Percentiles rank a stretch among this genome's conserved stretches.
These are phyloP conservation scores for Lagerstroemia speciosa DNA, from an alignment of 345 rosid species.

Conservation along the genomic window DNA sequence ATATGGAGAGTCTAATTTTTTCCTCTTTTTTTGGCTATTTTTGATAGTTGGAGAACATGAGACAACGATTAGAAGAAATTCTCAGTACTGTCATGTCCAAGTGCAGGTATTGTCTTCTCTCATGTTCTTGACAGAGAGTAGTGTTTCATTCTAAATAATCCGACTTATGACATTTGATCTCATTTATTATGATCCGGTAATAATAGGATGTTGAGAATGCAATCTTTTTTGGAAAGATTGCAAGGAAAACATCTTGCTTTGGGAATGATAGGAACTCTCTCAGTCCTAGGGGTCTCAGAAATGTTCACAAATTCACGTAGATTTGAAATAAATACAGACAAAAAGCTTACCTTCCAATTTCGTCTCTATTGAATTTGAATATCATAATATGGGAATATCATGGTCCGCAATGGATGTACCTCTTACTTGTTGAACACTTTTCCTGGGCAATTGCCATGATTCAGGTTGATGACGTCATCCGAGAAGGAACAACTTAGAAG, in stretches of 20 bases:
- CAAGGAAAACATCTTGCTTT: not conserved
- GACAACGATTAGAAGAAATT: slow-evolving; percentile 38
- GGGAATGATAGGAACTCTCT: not conserved
- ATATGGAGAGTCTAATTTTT: not conserved
- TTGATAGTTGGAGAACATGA: slow-evolving; percentile 43
- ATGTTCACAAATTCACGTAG: not conserved
- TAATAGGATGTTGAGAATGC: not conserved
- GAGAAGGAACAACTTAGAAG: slow-evolving; percentile 43
- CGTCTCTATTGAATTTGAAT: not conserved
- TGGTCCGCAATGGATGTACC: not conserved
- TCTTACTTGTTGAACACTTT: not conserved
- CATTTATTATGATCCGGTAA: not conserved
- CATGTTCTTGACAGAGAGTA: not conserved
- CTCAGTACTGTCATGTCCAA: slow-evolving; percentile 31
- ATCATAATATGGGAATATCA: not conserved
- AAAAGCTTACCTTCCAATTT: not conserved
- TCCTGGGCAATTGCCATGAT: not conserved
- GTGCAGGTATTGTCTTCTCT: slow-evolving; percentile 26
- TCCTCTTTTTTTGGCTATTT: slow-evolving; percentile 1
- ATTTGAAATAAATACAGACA: not conserved
- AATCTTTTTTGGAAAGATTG: not conserved
- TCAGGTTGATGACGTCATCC: slow-evolving; percentile 39
- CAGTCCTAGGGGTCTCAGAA: not conserved
- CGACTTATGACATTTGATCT: not conserved
- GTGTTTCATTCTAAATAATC: not conserved